These are phyloP conservation scores for Aspergillus sp. DNA, from an alignment of 2,329 filamentous ascomycete species.

Conservation along the genomic window DNA sequence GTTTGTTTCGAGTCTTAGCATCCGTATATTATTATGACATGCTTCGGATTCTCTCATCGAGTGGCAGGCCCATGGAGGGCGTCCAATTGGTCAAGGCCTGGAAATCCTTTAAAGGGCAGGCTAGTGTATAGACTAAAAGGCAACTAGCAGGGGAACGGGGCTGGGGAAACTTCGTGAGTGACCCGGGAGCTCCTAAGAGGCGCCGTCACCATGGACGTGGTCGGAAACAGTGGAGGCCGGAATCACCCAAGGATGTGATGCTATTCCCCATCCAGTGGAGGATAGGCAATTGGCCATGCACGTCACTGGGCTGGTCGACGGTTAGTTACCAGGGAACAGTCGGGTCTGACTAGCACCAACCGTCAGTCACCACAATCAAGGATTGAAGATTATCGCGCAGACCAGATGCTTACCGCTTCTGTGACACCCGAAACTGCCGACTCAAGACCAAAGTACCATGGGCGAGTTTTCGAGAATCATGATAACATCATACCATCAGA, in stretches of 20 bases:
- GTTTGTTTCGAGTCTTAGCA: slow-evolving; percentile 11
- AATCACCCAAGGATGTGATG: slow-evolving; percentile 12
- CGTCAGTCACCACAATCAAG: neutral
- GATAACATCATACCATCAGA: slow-evolving; percentile 15
- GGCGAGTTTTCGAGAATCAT: slow-evolving; percentile 9
- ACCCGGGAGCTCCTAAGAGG: slow-evolving; percentile 19
- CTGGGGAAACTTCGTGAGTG: slow-evolving; percentile 24
- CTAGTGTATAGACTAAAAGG: slow-evolving; percentile 23
- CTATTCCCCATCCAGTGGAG: slow-evolving; percentile 13
- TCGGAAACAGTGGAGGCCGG: slow-evolving; percentile 22
- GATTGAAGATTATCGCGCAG: neutral
- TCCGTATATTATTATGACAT: slow-evolving; percentile 12
- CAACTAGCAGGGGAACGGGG: slow-evolving; percentile 24
- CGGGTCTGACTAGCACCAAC: neutral
- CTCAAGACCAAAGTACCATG: slow-evolving; percentile 5
- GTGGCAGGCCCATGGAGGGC: neutral
- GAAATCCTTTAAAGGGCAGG: slow-evolving; percentile 11
- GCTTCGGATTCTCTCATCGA: slow-evolving; percentile 9
- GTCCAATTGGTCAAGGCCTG: slow-evolving; percentile 2
- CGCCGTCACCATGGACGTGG: slow-evolving; percentile 29
- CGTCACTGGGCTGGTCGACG: slow-evolving; percentile 12
- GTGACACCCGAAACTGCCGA: slow-evolving; percentile 7
- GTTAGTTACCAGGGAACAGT: slow-evolving; percentile 5
- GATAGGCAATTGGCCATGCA: slow-evolving; percentile 17
- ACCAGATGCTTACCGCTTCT: slow-evolving; percentile 12